These are phyloP conservation scores for Singerocomus inundabilis DNA, from an alignment of 1,284 basidiomycete species.

Conservation along the genomic window DNA sequence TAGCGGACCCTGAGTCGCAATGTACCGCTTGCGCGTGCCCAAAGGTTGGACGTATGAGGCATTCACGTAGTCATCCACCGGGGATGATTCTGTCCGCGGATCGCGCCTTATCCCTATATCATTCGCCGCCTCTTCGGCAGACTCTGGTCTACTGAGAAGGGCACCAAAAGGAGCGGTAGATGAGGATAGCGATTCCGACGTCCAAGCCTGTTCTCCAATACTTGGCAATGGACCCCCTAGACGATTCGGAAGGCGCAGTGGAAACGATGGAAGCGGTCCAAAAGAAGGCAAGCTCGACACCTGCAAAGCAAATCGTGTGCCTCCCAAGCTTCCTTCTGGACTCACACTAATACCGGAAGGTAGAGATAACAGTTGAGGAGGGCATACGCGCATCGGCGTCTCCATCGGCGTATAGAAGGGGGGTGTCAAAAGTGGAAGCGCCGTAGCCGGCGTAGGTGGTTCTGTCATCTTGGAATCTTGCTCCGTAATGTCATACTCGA, in stretches of 20 bases:
- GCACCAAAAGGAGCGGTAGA: background rate
- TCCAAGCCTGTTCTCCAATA: slow-evolving; percentile 17
- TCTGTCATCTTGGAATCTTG: slow-evolving; percentile 23
- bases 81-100: slow-evolving; percentile 17
- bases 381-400: slow-evolving; percentile 15
- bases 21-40: slow-evolving; percentile 79
- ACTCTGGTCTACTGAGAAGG: background rate
- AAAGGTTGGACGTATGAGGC: slow-evolving; percentile 88
- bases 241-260: slow-evolving; percentile 24
- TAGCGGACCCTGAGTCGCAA: slow-evolving; percentile 95
- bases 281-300: slow-evolving; percentile 5
- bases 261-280: slow-evolving; percentile 15
- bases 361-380: slow-evolving; percentile 4
- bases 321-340: slow-evolving; percentile 11
- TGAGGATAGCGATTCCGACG: slow-evolving; percentile 3
- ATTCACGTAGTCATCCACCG: slow-evolving; percentile 88
- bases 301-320: slow-evolving; percentile 3
- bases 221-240: slow-evolving; percentile 15
- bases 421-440: slow-evolving; percentile 23
- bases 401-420: slow-evolving; percentile 35
- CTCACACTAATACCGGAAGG: slow-evolving; percentile 3
- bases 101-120: background rate
- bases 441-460: slow-evolving; percentile 25
- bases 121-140: background rate
- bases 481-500: slow-evolving; percentile 28